phyloP scores from a whole-genome alignment of 2,329 filamentous ascomycete genomes.

The Knufia petricola region DNA sequence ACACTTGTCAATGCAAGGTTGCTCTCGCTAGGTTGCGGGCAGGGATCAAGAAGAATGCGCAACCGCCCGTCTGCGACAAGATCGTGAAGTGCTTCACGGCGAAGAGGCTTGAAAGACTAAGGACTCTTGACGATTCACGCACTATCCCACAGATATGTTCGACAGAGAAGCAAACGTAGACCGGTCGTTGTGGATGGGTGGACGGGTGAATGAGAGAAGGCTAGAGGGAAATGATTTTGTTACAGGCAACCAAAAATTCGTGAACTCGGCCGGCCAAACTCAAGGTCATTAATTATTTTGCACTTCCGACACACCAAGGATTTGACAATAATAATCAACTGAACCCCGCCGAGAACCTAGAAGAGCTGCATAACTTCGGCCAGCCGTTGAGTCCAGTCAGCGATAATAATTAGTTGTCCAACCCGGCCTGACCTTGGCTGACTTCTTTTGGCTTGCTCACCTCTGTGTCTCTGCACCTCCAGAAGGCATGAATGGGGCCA shows the following conservation, averaged over 20 bases:
- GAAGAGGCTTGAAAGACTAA: not conserved
- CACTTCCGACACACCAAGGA: not conserved
- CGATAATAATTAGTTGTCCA: too few species aligned
- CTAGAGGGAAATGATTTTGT: conserved; percentile 1
- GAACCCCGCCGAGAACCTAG: not conserved
- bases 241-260: conserved; percentile 2
- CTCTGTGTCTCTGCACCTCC: too few species aligned
- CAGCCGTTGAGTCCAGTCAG: too few species aligned
- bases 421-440: too few species aligned
- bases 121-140: not conserved
- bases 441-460: not conserved
- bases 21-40: conserved; percentile 6
- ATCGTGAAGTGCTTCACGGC: not conserved
- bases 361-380: too few species aligned
- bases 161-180: conserved; percentile 1
- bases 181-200: conserved; percentile 4
- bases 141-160: conserved; percentile 1
- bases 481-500: too few species aligned
- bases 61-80: not conserved
- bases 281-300: too few species aligned
- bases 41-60: conserved; percentile 5
- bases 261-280: not conserved
- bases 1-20: conserved; percentile 4
- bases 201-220: conserved; percentile 3
- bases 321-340: not conserved